Conservation (phyloP, 257 asterid species). For the Nicotiana tabacum region DNA sequence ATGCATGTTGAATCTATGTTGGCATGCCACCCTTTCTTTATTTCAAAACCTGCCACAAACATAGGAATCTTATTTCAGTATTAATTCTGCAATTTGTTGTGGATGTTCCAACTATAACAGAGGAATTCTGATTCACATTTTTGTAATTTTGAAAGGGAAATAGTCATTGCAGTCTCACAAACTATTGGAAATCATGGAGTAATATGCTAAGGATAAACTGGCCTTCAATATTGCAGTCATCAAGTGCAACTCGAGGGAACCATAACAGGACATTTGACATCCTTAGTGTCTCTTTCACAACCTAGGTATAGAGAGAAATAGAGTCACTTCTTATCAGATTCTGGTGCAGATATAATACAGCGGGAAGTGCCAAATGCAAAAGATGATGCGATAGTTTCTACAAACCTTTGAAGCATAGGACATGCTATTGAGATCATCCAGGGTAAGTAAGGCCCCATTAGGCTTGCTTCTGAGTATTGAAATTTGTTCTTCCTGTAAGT, state of each 20-base stretch:
- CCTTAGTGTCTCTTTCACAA: conserved; percentile 62
- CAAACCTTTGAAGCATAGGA: conserved; percentile 45
- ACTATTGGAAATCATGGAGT: not conserved
- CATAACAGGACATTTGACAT: conserved; percentile 56
- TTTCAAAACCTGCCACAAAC: conserved; percentile 37
- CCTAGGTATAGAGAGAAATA: conserved; percentile 22
- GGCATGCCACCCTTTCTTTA: conserved; percentile 67
- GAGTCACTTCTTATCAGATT: not conserved
- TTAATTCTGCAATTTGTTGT: not conserved
- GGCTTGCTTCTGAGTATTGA: conserved; percentile 30
- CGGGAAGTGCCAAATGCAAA: not conserved
- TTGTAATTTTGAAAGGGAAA: not conserved
- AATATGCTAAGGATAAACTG: conserved; percentile 7
- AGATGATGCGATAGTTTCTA: not conserved
- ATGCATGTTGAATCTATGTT: conserved; percentile 55
- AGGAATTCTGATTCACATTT: not conserved
- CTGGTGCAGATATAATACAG: not conserved
- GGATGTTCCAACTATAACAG: not conserved
- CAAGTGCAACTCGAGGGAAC: conserved; percentile 55
- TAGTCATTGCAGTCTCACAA: not conserved
- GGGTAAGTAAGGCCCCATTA: conserved; percentile 33
- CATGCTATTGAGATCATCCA: conserved; percentile 51
- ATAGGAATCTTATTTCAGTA: not conserved
- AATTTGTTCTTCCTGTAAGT: conserved; percentile 51
- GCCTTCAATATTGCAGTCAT: conserved; percentile 48